Evolutionary conservation across 192 early-diverging fungal genomes (phyloP), one percentile per base, ranked within the genome.

Genomic region (Mortierella claussenii): DNA sequence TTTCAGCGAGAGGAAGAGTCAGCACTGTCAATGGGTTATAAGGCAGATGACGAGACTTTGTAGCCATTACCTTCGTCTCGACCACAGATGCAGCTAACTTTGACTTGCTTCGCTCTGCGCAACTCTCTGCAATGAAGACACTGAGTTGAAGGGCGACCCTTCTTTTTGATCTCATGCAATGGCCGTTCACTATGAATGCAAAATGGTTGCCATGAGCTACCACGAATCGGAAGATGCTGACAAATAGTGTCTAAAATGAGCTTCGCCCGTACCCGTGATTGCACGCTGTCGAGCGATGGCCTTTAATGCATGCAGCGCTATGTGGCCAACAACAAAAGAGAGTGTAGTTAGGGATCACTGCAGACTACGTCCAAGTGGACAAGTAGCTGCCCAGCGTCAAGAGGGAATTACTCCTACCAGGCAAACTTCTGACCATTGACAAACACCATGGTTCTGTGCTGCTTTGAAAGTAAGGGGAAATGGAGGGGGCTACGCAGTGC

Each of bases 91-190:
- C 90, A 92, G 66, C 88, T 88, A 32, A 86, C 85, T 46, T 89
- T 88, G 15, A 87, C 84, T 68, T 90, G 87, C 43, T 87, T 85
- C 12, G 86, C 86, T 51, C 86, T 89, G 57, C 90, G 82, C 18
- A 89, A 62, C 51, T 89, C 82, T 27, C 88, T 83, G 59, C 90
- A 92, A 50, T 79, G 81, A 51, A 68, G 50, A 66, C 90, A 92
- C 55, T 92, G 89, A 13, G 88, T 87, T 31, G 86, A 79, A 1
- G 90, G 90, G 17, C 90, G 84, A 10, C 90, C 90, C 66, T 92
- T 92, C 78, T 83, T 89, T 28, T 86, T 75, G n/a, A 92, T 85
- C 51, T 86, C 84, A 32, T 85, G 80, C 30, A 92, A 74, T 46
- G 82, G 73, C 40, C 90, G 85, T 51, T 86, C 83, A 8, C 69